Conservation (phyloP, 2,329 filamentous ascomycete species). For the Penicillium italicum region DNA sequence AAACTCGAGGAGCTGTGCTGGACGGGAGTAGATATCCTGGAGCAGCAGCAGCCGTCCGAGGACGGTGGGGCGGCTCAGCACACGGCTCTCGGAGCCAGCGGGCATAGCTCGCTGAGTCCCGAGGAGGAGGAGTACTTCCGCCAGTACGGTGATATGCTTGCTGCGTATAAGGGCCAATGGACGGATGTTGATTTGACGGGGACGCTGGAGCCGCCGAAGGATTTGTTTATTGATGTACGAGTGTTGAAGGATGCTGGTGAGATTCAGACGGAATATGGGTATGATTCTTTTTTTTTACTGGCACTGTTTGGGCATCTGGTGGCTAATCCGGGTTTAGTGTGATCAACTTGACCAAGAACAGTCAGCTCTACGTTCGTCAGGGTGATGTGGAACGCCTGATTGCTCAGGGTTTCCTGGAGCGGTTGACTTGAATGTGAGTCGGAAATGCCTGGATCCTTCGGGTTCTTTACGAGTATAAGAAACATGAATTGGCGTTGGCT, state of each 20-base stretch:
- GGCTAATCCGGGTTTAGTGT: constrained; percentile 53
- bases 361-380: constrained; percentile 93
- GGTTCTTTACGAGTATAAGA: constrained; percentile 11
- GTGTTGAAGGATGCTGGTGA: constrained; percentile 96
- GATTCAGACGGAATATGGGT: constrained; percentile 99
- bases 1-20: constrained; percentile 93
- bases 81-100: constrained; percentile 16
- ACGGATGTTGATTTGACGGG: constrained; percentile 96
- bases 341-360: constrained; percentile 96
- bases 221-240: constrained; percentile 94
- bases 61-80: constrained; percentile 25
- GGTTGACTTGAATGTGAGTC: constrained; percentile 62
- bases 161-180: constrained; percentile 98
- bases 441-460: constrained; percentile 14
- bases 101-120: constrained; percentile 74
- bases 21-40: constrained; percentile 79
- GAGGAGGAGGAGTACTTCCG: constrained; percentile 96
- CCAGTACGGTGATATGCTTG: constrained; percentile 84
- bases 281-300: constrained; percentile 37
- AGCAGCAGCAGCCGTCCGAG: constrained; percentile 57
- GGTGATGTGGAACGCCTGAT: constrained; percentile 94
- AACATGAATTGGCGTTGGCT: constrained; percentile 4
- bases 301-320: background rate
- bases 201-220: constrained; percentile 85
- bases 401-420: constrained; percentile 89